Conservation (phyloP, 306 rosid genomes). For the Cicer bijugum region DNA sequence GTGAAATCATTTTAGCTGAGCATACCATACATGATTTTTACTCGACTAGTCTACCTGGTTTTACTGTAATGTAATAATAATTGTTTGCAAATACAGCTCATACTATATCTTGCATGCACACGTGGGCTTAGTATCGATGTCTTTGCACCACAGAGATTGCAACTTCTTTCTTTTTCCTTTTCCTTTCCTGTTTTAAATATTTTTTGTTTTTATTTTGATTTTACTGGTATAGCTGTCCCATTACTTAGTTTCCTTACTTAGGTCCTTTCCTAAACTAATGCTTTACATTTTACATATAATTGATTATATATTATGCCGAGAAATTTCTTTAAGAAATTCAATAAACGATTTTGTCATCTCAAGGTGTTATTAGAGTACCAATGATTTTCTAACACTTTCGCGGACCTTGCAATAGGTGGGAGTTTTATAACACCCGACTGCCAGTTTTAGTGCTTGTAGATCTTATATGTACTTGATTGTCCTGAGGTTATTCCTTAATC, state of each 20-base stretch:
- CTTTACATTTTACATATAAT: neutral
- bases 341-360: neutral
- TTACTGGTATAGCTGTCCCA: neutral
- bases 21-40: conserved; percentile 1
- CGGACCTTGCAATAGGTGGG: neutral
- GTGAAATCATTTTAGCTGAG: conserved; percentile 16
- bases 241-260: conserved; percentile 15
- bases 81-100: neutral
- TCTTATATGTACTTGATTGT: neutral
- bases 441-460: neutral
- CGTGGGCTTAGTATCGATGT: conserved; percentile 4
- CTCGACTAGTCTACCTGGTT: neutral
- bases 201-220: conserved; percentile 8
- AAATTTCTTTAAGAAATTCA: neutral
- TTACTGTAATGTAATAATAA: neutral
- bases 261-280: neutral
- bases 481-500: neutral
- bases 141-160: conserved; percentile 1
- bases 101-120: conserved; percentile 1
- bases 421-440: neutral
- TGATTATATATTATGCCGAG: neutral
- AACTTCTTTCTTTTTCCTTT: conserved; percentile 19
- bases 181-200: neutral
- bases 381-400: neutral
- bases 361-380: neutral